These are phyloP conservation scores for Stachybotrys chlorohalonatus DNA, from an alignment of 2,329 filamentous ascomycete species.

Conservation along the genomic window DNA sequence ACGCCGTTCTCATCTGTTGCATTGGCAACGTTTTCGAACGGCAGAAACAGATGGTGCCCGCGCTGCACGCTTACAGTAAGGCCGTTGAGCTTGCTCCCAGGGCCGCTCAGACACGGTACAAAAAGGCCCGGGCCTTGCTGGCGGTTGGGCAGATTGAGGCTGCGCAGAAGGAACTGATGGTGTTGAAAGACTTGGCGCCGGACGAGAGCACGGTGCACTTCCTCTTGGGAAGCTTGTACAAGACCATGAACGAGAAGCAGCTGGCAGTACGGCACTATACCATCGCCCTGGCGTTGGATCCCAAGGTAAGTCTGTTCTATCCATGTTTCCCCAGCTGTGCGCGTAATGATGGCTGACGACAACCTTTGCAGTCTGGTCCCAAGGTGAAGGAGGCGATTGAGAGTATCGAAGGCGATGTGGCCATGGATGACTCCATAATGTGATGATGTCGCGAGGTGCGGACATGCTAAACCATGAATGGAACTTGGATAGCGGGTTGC, in stretches of 20 bases:
- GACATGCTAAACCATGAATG: neutral
- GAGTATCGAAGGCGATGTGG: conserved; percentile 71
- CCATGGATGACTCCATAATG: conserved; percentile 59
- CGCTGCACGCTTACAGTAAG: conserved; percentile 71
- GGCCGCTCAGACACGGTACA: conserved; percentile 79
- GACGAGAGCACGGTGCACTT: conserved; percentile 97
- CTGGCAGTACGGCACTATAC: conserved; percentile 91
- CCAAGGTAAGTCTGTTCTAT: conserved; percentile 58
- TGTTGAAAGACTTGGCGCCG: conserved; percentile 84
- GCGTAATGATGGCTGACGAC: conserved; percentile 4
- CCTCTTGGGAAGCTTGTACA: conserved; percentile 77
- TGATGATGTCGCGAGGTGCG: conserved; percentile 29
- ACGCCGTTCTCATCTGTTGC: conserved; percentile 84
- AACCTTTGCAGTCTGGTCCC: conserved; percentile 61
- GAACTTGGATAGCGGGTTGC: neutral
- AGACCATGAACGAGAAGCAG: conserved; percentile 61
- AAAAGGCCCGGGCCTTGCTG: conserved; percentile 82
- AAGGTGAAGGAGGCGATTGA: conserved; percentile 98
- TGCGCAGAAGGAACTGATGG: conserved; percentile 73
- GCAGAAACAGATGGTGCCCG: conserved; percentile 70
- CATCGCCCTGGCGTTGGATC: conserved; percentile 88
- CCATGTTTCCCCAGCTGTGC: neutral
- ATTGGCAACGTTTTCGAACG: conserved; percentile 87
- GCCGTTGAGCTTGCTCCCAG: conserved; percentile 76
- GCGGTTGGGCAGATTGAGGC: conserved; percentile 60